Percentiles rank a stretch among this genome's conserved stretches.
These are phyloP conservation scores for Silene coronaria DNA, from an alignment of 179 eudicot species.

Conservation along the genomic window DNA sequence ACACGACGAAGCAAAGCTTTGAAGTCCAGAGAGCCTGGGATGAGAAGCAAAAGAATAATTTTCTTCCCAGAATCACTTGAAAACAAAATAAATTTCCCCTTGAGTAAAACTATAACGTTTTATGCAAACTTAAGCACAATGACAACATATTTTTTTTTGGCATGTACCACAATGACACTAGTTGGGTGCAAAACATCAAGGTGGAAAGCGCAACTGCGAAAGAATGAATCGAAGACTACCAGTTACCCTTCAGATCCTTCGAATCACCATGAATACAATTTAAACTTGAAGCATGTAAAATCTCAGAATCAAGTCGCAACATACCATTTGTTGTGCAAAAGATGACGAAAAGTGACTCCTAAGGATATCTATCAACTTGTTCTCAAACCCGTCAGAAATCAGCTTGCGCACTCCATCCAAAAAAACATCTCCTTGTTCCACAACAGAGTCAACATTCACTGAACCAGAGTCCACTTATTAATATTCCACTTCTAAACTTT, in stretches of 20 bases:
- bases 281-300: not conserved
- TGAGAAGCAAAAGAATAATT: not conserved
- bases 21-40: not conserved
- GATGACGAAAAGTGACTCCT: conserved; percentile 43
- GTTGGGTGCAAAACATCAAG: not conserved
- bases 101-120: not conserved
- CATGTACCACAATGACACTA: no score
- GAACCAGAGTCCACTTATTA: conserved; percentile 21
- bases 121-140: not conserved
- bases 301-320: conserved; percentile 9
- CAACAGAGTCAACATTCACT: conserved; percentile 53
- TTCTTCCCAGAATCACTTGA: not conserved
- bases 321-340: conserved; percentile 79
- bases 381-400: conserved; percentile 72
- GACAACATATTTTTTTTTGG: not conserved
- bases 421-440: conserved; percentile 34
- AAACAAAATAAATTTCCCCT: not conserved
- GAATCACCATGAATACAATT: not conserved
- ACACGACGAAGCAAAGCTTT: conserved; percentile 1
- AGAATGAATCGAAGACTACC: not conserved
- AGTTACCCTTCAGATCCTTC: not conserved
- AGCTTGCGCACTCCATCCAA: conserved; percentile 52
- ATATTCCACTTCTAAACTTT: not conserved
- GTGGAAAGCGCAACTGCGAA: not conserved
- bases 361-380: conserved; percentile 50